A percentile compares a stretch with the other conserved stretches of the same genome.
phyloP scores from a whole-genome alignment of 306 rosid species.

The Cercis canadensis region DNA sequence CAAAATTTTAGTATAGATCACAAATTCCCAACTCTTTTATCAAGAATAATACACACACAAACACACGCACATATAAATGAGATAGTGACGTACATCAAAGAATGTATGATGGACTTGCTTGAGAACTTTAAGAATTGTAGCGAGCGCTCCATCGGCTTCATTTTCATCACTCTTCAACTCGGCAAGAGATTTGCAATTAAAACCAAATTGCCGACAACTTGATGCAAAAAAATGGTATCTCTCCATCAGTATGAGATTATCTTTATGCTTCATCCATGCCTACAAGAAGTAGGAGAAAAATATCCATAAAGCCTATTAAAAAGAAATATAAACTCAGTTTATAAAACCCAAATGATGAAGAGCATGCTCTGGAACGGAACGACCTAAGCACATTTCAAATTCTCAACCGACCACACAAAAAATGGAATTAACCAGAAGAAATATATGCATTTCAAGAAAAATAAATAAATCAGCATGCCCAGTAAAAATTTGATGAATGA shows the following conservation, averaged over 20 bases:
- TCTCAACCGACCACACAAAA: not conserved
- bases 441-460: not conserved
- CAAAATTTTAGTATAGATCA: conserved; percentile 30
- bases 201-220: conserved; percentile 62
- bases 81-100: conserved; percentile 50
- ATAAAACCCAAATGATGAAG: conserved; percentile 7
- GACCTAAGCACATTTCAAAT: not conserved
- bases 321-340: not conserved
- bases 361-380: not conserved
- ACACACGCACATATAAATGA: not conserved
- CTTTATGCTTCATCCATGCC: conserved; percentile 66
- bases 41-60: conserved; percentile 1
- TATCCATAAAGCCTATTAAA: not conserved
- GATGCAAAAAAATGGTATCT: conserved; percentile 67
- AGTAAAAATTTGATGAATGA: too few relatives aligned
- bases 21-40: not conserved
- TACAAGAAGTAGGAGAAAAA: conserved; percentile 15
- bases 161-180: conserved; percentile 59
- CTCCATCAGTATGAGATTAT: conserved; percentile 61
- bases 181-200: conserved; percentile 54
- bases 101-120: conserved; percentile 53
- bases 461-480: not conserved
- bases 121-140: conserved; percentile 56
- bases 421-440: not conserved
- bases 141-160: conserved; percentile 62